Evolutionary conservation across 306 rosid species (phyloP).

Genomic region (Vachellia pachyceras): DNA sequence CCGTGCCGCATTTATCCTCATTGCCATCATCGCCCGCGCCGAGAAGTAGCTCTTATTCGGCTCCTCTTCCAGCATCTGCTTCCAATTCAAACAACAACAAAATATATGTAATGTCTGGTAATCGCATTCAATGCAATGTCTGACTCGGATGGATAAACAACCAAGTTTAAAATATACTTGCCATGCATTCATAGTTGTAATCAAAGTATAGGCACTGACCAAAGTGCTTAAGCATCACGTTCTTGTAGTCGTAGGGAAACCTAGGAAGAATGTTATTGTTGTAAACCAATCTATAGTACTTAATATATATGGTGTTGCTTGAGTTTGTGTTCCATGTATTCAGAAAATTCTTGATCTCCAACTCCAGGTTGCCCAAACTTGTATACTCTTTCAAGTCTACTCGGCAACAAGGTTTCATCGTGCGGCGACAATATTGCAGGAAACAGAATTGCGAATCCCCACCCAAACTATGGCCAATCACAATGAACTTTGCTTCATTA

Average conservation of each 20-base stretch:
- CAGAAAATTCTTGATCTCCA: constrained; percentile 52
- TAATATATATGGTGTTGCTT: constrained; percentile 37
- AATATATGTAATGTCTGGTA: neutral
- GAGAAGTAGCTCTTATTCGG: constrained; percentile 58
- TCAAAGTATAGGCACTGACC: constrained; percentile 58
- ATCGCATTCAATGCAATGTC: too few relatives aligned
- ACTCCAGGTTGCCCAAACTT: constrained; percentile 82
- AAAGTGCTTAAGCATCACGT: constrained; percentile 64
- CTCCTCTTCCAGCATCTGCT: constrained; percentile 48
- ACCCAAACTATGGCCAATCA: constrained; percentile 57
- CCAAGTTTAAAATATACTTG: too few relatives aligned
- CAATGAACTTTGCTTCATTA: constrained; percentile 41
- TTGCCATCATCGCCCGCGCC: constrained; percentile 4
- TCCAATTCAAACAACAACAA: neutral
- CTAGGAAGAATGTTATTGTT: constrained; percentile 62
- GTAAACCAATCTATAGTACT: constrained; percentile 63
- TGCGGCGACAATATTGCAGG: constrained; percentile 53
- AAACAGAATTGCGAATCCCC: constrained; percentile 42
- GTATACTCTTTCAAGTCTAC: constrained; percentile 67
- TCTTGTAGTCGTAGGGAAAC: constrained; percentile 55
- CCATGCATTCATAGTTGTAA: constrained; percentile 30
- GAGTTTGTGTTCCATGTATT: constrained; percentile 54
- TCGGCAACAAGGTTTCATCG: constrained; percentile 48
- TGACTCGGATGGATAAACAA: neutral
- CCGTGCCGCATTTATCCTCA: constrained; percentile 40